Evolutionary conservation across 441 rosid species (phyloP).

Genomic region (Euphorbia celastroides): DNA sequence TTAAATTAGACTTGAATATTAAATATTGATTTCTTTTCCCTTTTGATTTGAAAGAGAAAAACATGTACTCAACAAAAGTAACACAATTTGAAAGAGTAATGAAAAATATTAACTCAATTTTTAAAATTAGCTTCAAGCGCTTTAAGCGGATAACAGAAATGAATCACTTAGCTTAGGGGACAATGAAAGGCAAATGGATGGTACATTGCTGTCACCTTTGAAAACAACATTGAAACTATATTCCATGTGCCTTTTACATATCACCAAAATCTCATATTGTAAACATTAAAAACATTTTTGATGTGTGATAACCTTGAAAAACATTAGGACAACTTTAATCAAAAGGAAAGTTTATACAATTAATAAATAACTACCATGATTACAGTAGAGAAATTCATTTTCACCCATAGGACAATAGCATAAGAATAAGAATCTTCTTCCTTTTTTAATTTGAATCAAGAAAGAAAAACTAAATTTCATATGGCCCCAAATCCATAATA

Average conservation of each 20-base stretch:
- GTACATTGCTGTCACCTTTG: background rate
- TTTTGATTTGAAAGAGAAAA: background rate
- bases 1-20: background rate
- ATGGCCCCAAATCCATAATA: slow-evolving; percentile 17
- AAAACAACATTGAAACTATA: background rate
- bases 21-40: background rate
- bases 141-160: no score
- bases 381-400: no score
- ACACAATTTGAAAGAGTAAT: background rate
- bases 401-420: no score
- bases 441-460: background rate
- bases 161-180: background rate
- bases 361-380: no score
- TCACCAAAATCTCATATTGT: no score
- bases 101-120: no score
- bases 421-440: background rate
- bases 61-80: background rate
- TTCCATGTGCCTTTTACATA: no score
- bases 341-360: background rate
- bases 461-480: background rate
- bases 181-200: background rate
- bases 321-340: background rate
- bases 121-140: background rate
- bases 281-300: no score
- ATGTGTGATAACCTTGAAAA: background rate